Evolutionary conservation across 169 alveolate genomes (phyloP), one percentile per base, ranked within the genome.

Genomic region (Besnoitia besnoiti): DNA sequence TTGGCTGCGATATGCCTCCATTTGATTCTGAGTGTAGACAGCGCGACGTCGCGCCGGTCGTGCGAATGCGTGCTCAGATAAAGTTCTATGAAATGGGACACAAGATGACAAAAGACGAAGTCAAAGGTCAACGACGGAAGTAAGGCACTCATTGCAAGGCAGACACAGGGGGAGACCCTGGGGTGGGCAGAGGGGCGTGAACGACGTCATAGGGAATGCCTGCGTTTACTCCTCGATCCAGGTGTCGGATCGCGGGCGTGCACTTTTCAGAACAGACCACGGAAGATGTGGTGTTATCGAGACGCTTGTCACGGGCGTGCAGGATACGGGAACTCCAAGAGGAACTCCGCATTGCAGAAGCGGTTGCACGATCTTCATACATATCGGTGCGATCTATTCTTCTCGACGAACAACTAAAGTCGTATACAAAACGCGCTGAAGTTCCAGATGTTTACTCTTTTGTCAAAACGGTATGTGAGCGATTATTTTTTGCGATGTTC

Each of bases 341-440:
- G 14, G 94, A 75, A 50, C 79, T 90, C 12, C 89, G 91, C 42
- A 75, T 90, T 79, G 94, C 94, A 59, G 94, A 79, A 76, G 94
- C 94, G 27, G 94, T 79, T 21, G 94, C 94, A 0, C 85, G 94
- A n/a, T 90, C 94, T 51, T 79, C 90, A 33, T 90, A 90, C 77
- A 90, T 90, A 33, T 80, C 91, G 30, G 85, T 79, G 76, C 79
- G 94, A 33, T 85, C 94, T 14, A 79, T 90, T 14, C 85, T 90
- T 7, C 44, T 90, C 84, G 94, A 85, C 39, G 91, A 90, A 49
- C 94, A 90, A 46, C 90, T 90, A 87, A 90, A 82, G 85, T 88
- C 91, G 59, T 80, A 88, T 59, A 80, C 94, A 27, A 46, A 33
- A 37, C 79, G 42, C 47, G 85, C 90, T 0, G 75, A 85, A n/a